Conservation (phyloP, 2,329 filamentous ascomycete species). For the Juglanconis sp. region DNA sequence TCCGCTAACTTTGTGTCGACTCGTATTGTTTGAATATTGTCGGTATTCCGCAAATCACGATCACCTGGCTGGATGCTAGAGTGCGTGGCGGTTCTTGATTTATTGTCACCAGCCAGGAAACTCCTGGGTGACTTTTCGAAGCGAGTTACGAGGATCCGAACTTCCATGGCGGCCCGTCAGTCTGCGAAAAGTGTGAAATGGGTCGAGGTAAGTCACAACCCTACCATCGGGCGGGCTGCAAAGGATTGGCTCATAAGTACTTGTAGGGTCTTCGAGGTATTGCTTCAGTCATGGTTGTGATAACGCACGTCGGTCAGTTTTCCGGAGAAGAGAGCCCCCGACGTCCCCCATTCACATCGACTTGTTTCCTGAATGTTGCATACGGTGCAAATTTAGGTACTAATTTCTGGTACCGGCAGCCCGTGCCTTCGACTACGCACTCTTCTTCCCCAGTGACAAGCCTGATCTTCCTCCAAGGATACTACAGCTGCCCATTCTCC, state of each 20-base stretch:
- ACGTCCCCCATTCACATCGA: neutral
- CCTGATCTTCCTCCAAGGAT: constrained; percentile 39
- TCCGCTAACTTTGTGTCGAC: too few relatives aligned
- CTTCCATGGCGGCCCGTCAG: constrained; percentile 9
- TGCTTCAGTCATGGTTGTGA: constrained; percentile 50
- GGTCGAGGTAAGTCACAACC: constrained; percentile 30
- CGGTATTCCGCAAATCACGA: too few relatives aligned
- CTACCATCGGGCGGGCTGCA: neutral
- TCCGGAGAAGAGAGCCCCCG: neutral
- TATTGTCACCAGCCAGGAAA: too few relatives aligned
- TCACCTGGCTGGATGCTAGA: too few relatives aligned
- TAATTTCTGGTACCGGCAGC: constrained; percentile 18
- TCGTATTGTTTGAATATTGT: too few relatives aligned
- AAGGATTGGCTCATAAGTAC: neutral
- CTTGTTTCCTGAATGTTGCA: neutral
- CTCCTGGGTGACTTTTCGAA: too few relatives aligned
- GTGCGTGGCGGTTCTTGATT: too few relatives aligned
- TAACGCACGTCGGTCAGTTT: constrained; percentile 41
- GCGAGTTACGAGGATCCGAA: too few relatives aligned
- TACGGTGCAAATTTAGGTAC: neutral
- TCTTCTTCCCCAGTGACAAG: constrained; percentile 46
- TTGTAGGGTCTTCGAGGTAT: constrained; percentile 40
- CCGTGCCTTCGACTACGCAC: constrained; percentile 47
- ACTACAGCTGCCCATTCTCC: constrained; percentile 49
- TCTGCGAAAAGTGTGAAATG: constrained; percentile 27